These are phyloP conservation scores for Dianthus caryophyllus DNA, from an alignment of 148 eudicot genomes.

Conservation along the genomic window DNA sequence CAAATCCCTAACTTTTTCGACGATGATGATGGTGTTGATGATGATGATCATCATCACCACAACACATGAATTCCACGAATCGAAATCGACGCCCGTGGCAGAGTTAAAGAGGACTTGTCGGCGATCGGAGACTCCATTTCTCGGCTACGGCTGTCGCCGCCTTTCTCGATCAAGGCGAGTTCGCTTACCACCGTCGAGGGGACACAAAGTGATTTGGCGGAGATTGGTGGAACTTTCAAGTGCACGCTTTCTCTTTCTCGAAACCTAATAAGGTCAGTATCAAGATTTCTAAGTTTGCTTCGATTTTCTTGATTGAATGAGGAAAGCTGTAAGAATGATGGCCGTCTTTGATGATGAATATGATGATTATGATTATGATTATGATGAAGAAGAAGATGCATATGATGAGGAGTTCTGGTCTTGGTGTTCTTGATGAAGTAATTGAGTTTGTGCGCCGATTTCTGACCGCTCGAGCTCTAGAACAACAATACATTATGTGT, in stretches of 20 bases:
- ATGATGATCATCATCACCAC: slow-evolving; percentile 18
- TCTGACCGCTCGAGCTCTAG: slow-evolving; percentile 50
- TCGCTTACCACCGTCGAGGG: slow-evolving; percentile 34
- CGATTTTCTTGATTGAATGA: slow-evolving; percentile 44
- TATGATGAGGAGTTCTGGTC: slow-evolving; percentile 19
- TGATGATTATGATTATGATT: slow-evolving; percentile 13
- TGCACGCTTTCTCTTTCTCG: slow-evolving; percentile 48
- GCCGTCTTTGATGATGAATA: slow-evolving; percentile 8
- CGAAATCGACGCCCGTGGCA: slow-evolving; percentile 16
- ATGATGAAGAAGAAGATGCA: slow-evolving; percentile 21
- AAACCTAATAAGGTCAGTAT: slow-evolving; percentile 33
- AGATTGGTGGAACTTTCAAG: slow-evolving; percentile 60
- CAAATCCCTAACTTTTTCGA: slow-evolving; percentile 28
- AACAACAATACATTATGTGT: too few relatives aligned
- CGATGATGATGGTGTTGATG: slow-evolving; percentile 22
- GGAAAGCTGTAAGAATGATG: slow-evolving; percentile 5
- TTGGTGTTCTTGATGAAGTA: slow-evolving; percentile 45
- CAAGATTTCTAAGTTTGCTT: slow-evolving; percentile 50
- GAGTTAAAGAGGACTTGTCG: slow-evolving; percentile 42
- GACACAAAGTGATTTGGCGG: slow-evolving; percentile 57
- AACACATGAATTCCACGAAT: slow-evolving; percentile 2
- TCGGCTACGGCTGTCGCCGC: slow-evolving; percentile 63
- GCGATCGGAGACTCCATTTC: slow-evolving; percentile 44
- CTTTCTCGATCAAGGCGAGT: slow-evolving; percentile 32
- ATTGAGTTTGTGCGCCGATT: slow-evolving; percentile 44